phyloP scores from a whole-genome alignment of 2,329 filamentous ascomycete genomes.

The Rhynchosporium graminicola region DNA sequence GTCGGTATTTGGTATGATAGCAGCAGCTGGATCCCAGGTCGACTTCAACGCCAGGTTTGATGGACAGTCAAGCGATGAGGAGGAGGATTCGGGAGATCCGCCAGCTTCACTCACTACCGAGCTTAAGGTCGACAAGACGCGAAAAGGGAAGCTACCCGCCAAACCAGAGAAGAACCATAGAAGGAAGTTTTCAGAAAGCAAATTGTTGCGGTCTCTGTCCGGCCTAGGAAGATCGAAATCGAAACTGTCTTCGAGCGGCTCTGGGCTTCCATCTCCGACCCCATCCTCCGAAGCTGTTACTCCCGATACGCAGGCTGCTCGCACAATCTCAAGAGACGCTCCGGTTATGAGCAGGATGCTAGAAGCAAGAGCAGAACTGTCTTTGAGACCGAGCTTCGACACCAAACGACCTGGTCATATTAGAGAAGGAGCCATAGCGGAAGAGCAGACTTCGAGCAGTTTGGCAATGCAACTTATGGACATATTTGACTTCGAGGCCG shows the following conservation, averaged over 20 bases:
- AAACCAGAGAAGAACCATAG: slow-evolving; percentile 51
- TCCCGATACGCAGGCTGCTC: slow-evolving; percentile 40
- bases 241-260: slow-evolving; percentile 42
- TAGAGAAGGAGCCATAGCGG: slow-evolving; percentile 28
- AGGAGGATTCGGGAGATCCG: slow-evolving; percentile 35
- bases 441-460: slow-evolving; percentile 51
- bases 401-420: slow-evolving; percentile 41
- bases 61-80: slow-evolving; percentile 75
- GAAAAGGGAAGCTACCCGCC: slow-evolving; percentile 41
- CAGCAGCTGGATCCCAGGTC: slow-evolving; percentile 78
- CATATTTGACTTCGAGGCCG: slow-evolving; percentile 79
- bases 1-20: slow-evolving; percentile 90
- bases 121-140: slow-evolving; percentile 30
- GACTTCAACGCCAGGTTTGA: slow-evolving; percentile 83
- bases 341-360: slow-evolving; percentile 79
- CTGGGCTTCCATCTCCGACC: slow-evolving; percentile 29
- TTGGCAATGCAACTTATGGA: slow-evolving; percentile 74
- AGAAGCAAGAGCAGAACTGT: slow-evolving; percentile 67
- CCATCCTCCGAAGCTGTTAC: slow-evolving; percentile 39
- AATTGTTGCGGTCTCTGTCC: slow-evolving; percentile 65
- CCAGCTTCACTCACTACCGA: slow-evolving; percentile 30
- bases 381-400: slow-evolving; percentile 58
- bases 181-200: slow-evolving; percentile 64
- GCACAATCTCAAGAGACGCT: slow-evolving; percentile 51
- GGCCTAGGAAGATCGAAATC: slow-evolving; percentile 49